phyloP scores from a whole-genome alignment of 306 rosid genomes.

The Inga laurina region DNA sequence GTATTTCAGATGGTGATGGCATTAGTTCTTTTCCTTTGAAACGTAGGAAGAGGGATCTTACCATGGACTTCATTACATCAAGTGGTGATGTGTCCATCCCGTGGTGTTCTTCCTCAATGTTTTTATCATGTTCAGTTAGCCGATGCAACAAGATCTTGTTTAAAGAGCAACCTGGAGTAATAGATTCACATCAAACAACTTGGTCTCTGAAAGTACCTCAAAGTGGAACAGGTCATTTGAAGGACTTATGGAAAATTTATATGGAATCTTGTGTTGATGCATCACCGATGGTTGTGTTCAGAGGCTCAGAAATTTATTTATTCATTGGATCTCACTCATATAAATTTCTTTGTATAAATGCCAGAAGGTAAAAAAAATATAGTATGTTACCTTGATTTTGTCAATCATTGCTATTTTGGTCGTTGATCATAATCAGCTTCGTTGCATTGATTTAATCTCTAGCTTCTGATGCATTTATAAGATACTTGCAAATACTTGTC shows the following conservation, averaged over 20 bases:
- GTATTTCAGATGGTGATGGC: conserved; percentile 34
- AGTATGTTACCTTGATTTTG: conserved; percentile 23
- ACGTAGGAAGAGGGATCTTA: conserved; percentile 49
- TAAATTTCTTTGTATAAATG: conserved; percentile 79
- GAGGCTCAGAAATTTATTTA: conserved; percentile 55
- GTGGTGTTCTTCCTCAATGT: conserved; percentile 50
- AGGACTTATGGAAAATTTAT: conserved; percentile 71
- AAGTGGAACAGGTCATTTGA: conserved; percentile 48
- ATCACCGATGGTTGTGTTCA: conserved; percentile 75
- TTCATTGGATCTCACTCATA: conserved; percentile 91
- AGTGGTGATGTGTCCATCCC: conserved; percentile 38
- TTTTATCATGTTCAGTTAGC: conserved; percentile 63
- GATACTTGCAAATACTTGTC: neutral
- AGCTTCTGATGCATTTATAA: conserved; percentile 4
- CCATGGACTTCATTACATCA: conserved; percentile 27
- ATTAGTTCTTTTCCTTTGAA: conserved; percentile 43
- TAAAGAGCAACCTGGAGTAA: conserved; percentile 37
- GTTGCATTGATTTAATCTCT: conserved; percentile 8
- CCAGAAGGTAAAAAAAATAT: conserved; percentile 59
- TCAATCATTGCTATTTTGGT: conserved; percentile 17
- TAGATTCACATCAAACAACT: conserved; percentile 36
- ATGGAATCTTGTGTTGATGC: conserved; percentile 95
- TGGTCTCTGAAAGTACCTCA: conserved; percentile 46
- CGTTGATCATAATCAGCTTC: conserved; percentile 7
- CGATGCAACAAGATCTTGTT: conserved; percentile 75